Evolutionary conservation across 768 basidiomycete species (phyloP).

Genomic region (Favolaschia claudopus): DNA sequence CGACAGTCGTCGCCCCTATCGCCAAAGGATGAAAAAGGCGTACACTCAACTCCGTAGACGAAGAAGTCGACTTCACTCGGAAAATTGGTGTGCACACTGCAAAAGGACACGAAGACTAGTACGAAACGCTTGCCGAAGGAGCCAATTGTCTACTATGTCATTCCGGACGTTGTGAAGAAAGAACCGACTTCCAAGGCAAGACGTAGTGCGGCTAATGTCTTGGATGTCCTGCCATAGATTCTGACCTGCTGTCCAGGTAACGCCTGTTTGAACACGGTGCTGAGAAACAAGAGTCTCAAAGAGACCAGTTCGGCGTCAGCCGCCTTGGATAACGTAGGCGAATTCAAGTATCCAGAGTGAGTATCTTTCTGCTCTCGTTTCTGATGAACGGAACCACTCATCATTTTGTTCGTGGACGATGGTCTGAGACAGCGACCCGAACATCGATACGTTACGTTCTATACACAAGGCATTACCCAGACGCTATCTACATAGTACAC

Average conservation of each 20-base stretch:
- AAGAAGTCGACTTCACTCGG: background rate
- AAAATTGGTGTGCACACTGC: background rate
- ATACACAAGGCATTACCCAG: no score
- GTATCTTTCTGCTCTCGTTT: no score
- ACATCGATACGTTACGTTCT: no score
- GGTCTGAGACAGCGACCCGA: no score
- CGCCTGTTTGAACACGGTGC: slow-evolving; percentile 86
- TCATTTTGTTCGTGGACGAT: no score
- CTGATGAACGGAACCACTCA: no score
- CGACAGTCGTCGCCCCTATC: background rate
- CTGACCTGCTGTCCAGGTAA: slow-evolving; percentile 55
- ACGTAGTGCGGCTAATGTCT: slow-evolving; percentile 46
- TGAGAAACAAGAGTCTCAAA: slow-evolving; percentile 76
- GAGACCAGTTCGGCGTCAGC: no score
- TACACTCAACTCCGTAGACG: background rate
- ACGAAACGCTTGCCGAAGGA: slow-evolving; percentile 39
- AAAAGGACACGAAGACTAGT: slow-evolving; percentile 21
- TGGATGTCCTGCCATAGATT: background rate
- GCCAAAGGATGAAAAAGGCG: background rate
- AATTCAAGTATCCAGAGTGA: no score
- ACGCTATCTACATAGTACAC: no score
- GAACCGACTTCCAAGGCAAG: slow-evolving; percentile 75
- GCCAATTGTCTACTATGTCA: slow-evolving; percentile 67
- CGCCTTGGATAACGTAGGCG: no score
- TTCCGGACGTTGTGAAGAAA: slow-evolving; percentile 74